A percentile compares a stretch with the other conserved stretches of the same genome.
Evolutionary conservation across 768 basidiomycete genomes (phyloP).

Genomic region (Tephrocybe sp.): DNA sequence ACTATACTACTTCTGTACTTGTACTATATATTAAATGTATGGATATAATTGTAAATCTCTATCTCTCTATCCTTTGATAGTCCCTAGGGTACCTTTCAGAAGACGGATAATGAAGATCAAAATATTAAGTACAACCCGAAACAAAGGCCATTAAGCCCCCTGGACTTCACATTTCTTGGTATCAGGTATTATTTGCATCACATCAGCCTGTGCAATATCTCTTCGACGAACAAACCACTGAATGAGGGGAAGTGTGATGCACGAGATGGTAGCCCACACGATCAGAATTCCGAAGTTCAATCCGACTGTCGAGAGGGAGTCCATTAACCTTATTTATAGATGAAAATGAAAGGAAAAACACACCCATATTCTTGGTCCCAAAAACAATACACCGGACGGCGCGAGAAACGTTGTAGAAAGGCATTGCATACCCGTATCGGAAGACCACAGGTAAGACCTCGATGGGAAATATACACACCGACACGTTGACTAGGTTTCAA

Average conservation of each 20-base stretch:
- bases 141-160: neutral
- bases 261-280: slow-evolving; percentile 23
- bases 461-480: slow-evolving; percentile 51
- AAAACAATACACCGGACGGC: slow-evolving; percentile 51
- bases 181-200: neutral
- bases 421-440: slow-evolving; percentile 52
- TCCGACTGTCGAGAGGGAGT: slow-evolving; percentile 36
- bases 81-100: too few relatives aligned
- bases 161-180: neutral
- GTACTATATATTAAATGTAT: too few relatives aligned
- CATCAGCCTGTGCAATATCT: neutral
- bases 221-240: slow-evolving; percentile 18
- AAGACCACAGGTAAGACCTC: slow-evolving; percentile 44
- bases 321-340: neutral
- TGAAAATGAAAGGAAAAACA: slow-evolving; percentile 29
- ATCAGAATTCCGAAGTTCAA: slow-evolving; percentile 50
- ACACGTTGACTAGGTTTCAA: slow-evolving; percentile 46
- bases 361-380: slow-evolving; percentile 46
- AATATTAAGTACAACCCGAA: too few relatives aligned
- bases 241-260: slow-evolving; percentile 19
- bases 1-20: too few relatives aligned
- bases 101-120: too few relatives aligned
- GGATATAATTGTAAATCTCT: too few relatives aligned
- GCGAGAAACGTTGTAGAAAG: slow-evolving; percentile 53
- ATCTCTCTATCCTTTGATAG: too few relatives aligned